Conservation (phyloP, 2,329 filamentous ascomycete genomes). For the Aureobasidium sp. region DNA sequence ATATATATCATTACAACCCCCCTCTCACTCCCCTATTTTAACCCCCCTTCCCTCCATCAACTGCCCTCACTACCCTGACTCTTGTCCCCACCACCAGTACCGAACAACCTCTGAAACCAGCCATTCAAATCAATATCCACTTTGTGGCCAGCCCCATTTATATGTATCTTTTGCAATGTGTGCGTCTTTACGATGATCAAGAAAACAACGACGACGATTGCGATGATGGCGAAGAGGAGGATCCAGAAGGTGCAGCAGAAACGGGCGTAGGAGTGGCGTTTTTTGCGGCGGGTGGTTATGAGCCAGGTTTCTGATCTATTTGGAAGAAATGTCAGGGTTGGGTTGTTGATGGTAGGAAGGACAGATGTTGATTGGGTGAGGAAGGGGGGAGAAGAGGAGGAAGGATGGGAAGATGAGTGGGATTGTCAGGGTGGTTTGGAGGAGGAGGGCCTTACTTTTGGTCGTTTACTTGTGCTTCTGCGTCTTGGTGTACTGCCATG, state of each 20-base stretch:
- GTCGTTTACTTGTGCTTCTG: constrained; percentile 29
- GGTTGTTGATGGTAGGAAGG: background rate
- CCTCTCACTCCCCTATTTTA: background rate
- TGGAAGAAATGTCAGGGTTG: background rate
- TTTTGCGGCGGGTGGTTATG: background rate
- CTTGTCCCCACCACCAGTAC: background rate
- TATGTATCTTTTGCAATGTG: constrained; percentile 18
- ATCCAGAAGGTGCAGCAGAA: constrained; percentile 46
- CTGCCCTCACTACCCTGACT: background rate
- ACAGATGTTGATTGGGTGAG: background rate
- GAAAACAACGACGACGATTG: constrained; percentile 39
- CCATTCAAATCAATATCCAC: background rate
- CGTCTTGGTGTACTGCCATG: constrained; percentile 49
- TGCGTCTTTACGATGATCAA: constrained; percentile 36
- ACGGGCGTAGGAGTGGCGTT: constrained; percentile 33
- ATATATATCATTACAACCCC: background rate
- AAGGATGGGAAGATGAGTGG: background rate
- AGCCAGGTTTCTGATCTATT: background rate
- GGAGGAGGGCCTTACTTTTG: background rate
- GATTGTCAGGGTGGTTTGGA: background rate
- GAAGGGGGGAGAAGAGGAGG: background rate
- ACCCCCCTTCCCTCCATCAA: background rate
- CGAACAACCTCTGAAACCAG: background rate
- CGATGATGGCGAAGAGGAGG: constrained; percentile 38
- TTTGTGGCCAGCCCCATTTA: background rate